These are phyloP conservation scores for Irpex rosettiformis DNA, from an alignment of 1,284 basidiomycete species.

Conservation along the genomic window DNA sequence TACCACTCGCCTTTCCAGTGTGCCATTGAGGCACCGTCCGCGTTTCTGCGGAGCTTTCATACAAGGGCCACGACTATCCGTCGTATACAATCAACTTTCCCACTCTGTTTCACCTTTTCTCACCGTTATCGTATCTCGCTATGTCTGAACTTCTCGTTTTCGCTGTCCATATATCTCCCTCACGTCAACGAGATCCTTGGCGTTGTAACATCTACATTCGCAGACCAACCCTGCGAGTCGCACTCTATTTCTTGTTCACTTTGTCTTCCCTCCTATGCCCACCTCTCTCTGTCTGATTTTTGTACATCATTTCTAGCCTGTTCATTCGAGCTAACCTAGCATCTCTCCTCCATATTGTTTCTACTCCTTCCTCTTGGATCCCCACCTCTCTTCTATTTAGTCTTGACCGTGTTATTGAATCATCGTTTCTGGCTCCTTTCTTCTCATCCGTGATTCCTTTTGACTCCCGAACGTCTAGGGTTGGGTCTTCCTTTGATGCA, in stretches of 20 bases:
- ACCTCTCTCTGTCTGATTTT: conserved; percentile 6
- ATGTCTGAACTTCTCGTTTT: conserved; percentile 6
- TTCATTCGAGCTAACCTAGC: not conserved
- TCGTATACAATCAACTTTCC: not conserved
- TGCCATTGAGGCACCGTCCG: not conserved
- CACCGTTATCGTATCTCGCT: conserved; percentile 12
- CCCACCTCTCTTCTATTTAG: not conserved
- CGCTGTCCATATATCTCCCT: not conserved
- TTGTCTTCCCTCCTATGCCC: conserved; percentile 4
- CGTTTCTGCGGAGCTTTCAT: not conserved
- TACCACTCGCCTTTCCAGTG: not conserved
- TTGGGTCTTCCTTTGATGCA: not conserved
- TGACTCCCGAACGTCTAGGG: not conserved
- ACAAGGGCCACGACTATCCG: not conserved
- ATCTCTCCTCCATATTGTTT: not conserved
- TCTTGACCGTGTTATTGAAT: not conserved
- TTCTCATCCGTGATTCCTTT: not conserved
- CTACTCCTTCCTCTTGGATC: not conserved
- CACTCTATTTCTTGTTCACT: not conserved
- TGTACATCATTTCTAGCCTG: conserved; percentile 6
- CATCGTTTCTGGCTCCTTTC: not conserved
- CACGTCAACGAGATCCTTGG: not conserved
- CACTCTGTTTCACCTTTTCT: not conserved
- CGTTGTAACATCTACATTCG: conserved; percentile 2
- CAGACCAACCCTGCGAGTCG: not conserved